Evolutionary conservation across 768 basidiomycete genomes (phyloP), one percentile per base, ranked within the genome.

Genomic region (Gautieria morchelliformis): DNA sequence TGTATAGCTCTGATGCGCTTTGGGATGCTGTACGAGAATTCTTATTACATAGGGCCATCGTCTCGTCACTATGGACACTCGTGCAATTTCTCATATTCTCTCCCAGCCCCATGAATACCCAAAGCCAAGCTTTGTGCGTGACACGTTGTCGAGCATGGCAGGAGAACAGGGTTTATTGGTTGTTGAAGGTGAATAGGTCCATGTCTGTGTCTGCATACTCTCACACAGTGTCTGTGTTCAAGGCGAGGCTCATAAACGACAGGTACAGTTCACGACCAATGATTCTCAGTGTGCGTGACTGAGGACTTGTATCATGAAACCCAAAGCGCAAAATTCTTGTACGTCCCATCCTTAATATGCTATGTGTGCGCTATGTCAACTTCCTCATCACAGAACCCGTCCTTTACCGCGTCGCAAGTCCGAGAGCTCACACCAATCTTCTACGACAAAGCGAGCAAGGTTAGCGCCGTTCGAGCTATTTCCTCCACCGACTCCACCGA

Each of bases 81-180:
- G 71, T 19, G 82, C 83, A 1, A 66, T 86, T 40, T 70, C 75
- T 4, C 77, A 84, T 57, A 80, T 88, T 46, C 75, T 87, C 49
- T 68, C 72, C 9, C 73, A 77, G 52, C 73, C 80, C 0, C 79
- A 83, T 59, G 71, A 78, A 56, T 83, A 79, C 63, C 82, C 79
- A 30, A 86, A 87, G 66, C 82, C 83, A 2, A 75, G 79, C 58
- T 80, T 81, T 59, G 71, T 82, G 15, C 67, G 74, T 14, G 78
- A 81, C 42, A 73, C 67, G 56, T 70, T 81, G 20, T 76, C 78
- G 0, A 70, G 71, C 40, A 81, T 81, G 78, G 74, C 72, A 27
- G 57, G 57, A 42, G 52, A 53, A 51, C 42, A 55, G 4, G 76
- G 80, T 6, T 61, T 81, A 17, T 67, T 82, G 42, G 77, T 74